Evolutionary conservation across 257 asterid genomes (phyloP).

Genomic region (Osmanthus fragrans): DNA sequence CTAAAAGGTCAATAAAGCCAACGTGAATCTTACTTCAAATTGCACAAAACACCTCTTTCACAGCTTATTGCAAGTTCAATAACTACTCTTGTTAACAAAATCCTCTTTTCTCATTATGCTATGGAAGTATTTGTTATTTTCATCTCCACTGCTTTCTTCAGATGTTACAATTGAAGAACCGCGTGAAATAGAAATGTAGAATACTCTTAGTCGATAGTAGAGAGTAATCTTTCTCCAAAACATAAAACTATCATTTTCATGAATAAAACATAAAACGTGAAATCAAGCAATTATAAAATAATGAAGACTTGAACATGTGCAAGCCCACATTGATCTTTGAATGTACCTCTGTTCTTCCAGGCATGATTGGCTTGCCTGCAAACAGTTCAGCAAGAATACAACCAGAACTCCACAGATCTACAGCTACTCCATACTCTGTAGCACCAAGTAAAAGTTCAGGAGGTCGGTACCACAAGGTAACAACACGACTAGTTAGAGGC

Average conservation of each 20-base stretch:
- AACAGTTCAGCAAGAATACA: conserved; percentile 91
- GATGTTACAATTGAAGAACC: background rate
- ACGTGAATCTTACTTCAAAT: background rate
- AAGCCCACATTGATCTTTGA: conserved; percentile 7
- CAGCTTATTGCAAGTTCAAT: background rate
- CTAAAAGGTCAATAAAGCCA: background rate
- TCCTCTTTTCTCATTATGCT: background rate
- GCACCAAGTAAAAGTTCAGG: conserved; percentile 97
- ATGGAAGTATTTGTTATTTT: background rate
- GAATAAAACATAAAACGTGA: background rate
- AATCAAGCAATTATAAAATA: background rate
- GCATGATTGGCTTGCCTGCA: conserved; percentile 87
- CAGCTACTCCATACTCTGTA: conserved; percentile 79
- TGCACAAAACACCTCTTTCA: background rate
- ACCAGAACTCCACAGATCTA: conserved; percentile 96
- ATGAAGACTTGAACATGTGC: background rate
- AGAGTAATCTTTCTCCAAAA: background rate
- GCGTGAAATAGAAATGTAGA: background rate
- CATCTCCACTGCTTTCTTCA: background rate
- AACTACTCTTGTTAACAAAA: background rate
- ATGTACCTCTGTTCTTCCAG: conserved; percentile 93
- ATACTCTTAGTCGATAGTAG: background rate
- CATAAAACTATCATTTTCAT: background rate
- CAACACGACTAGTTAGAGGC: conserved; percentile 92
- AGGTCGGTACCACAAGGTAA: conserved; percentile 95